Conservation (phyloP, 2,329 filamentous ascomycete species). For the Cadophora malorum region DNA sequence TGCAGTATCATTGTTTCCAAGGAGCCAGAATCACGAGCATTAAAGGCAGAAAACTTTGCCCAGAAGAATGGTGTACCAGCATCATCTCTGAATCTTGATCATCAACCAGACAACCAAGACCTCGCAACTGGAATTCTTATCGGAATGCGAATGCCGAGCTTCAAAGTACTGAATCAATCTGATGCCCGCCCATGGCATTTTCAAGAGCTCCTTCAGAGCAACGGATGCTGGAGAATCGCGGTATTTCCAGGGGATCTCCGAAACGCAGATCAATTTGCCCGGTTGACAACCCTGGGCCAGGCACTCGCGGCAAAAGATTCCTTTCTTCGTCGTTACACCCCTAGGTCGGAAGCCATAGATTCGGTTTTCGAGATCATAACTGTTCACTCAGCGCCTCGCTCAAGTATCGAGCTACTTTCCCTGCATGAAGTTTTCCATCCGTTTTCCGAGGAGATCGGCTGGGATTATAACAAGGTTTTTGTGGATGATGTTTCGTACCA, state of each 20-base stretch:
- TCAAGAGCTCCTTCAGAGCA: constrained; percentile 59
- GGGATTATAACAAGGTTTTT: constrained; percentile 63
- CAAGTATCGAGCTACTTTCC: not conserved
- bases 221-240: constrained; percentile 64
- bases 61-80: too few species aligned
- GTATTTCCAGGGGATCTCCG: constrained; percentile 70
- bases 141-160: constrained; percentile 64
- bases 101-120: constrained; percentile 59
- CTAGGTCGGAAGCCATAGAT: too few species aligned
- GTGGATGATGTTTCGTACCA: constrained; percentile 60
- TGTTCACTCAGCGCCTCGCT: constrained; percentile 51
- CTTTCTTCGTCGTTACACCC: too few species aligned
- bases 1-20: too few species aligned
- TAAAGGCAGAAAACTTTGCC: too few species aligned
- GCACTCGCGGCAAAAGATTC: too few species aligned
- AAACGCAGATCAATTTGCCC: too few species aligned
- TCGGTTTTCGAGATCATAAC: constrained; percentile 62
- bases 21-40: too few species aligned
- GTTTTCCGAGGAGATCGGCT: constrained; percentile 54
- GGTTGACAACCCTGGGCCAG: too few species aligned
- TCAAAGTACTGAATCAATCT: constrained; percentile 65
- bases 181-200: constrained; percentile 61
- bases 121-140: constrained; percentile 45
- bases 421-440: constrained; percentile 53
- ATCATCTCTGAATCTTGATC: too few species aligned